Evolutionary conservation across 805 yeast species (phyloP), one percentile per base, ranked within the genome.

Genomic region (Kuraishia hungarica): DNA sequence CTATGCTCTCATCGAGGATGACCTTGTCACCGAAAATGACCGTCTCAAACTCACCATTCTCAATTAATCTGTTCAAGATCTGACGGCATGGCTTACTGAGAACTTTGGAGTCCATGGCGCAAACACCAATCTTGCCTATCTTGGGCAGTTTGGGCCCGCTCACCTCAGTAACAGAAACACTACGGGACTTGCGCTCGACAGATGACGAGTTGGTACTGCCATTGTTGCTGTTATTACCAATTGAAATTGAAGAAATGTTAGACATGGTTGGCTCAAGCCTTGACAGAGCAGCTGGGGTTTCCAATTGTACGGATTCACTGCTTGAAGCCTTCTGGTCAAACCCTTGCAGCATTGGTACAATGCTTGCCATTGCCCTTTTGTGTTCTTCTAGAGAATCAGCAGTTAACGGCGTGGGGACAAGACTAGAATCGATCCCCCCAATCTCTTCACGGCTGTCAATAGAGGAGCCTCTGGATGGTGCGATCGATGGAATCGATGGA

Each of bases 41-140:
- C 0, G 98, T 90, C 65, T 94, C 98, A 68, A 94, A 94, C 72
- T 94, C 98, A 28, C 97, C 97, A 61, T 88, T 84, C 61, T 88
- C 96, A 56, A 93, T 88, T 65, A 94, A 74, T 54, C 97, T 76
- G 68, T 89, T 91, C 63, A 94, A 75, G 60, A 94, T 94, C 58
- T 88, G 89, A 57, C 98, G 77, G 66, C 97, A 93, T 1, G 99
- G 99, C 72, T 94, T 94, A 50, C 96, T 87, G 65, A 96, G 78
- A 1, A 92, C 99, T 70, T 94, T 94, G 57, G 92, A 86, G 70
- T 94, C 99, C 97, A 94, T 92, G 11, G 99, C 99, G 72, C 99
- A 94, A 1, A 94, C 97, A 54, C 99, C 99, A 62, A 94, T 89
- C 61, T 89, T 92, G 47, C 99, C 98, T 59, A 92, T 82, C 60